Base-by-base conservation (phyloP, 169 alveolate species). In the Plasmodium inui region DNA sequence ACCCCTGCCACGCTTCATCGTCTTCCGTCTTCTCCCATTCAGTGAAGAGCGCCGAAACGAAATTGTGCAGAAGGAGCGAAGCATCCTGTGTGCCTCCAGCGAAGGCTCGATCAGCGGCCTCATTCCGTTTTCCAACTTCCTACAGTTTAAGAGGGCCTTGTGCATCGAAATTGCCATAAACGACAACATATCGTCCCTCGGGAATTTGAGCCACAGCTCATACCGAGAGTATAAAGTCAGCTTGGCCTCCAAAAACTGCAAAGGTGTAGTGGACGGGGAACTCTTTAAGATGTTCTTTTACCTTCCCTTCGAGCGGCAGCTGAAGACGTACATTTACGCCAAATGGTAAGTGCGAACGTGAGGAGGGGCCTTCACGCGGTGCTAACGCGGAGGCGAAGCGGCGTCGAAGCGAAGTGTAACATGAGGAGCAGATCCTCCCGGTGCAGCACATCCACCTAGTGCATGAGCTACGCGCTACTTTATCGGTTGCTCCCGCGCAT, bases 81-180 rank as follows among this genome's bases (percentile, higher is more conserved):
- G 93, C 34, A 86, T 86, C 28, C 30, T 86, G 41, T 86, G 93
- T 44, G 93, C 93, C 57, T 86, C 93, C 28, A 86, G 86, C 34
- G 93, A 86, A 74, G 93, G 93, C 12, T 74, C 93, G 26, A 86
- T 86, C 80, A 74, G 93, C 30, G 78, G 80, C 39, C 19, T 86
- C 37, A 86, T 86, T 3, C 93, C 93, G 0, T 86, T 86, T 74
- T 72, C 93, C 32, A 86, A 53, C 44, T 86, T 86, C 17, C 1
- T 84, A 17, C 50, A 76, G 46, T 86, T 86, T 32, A 86, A 86
- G 30, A 86, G 55, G 41, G 93, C 93, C n/a, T 28, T 86, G 41
- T 86, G 93, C 22, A 86, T 86, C 22, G 93, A 86, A 76, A 32
- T 86, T 53, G 93, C 93, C 9, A 50, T 86, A 9, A 86, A 86